These are phyloP conservation scores for Dalechampia spathulata DNA, from an alignment of 441 rosid genomes.

Conservation along the genomic window DNA sequence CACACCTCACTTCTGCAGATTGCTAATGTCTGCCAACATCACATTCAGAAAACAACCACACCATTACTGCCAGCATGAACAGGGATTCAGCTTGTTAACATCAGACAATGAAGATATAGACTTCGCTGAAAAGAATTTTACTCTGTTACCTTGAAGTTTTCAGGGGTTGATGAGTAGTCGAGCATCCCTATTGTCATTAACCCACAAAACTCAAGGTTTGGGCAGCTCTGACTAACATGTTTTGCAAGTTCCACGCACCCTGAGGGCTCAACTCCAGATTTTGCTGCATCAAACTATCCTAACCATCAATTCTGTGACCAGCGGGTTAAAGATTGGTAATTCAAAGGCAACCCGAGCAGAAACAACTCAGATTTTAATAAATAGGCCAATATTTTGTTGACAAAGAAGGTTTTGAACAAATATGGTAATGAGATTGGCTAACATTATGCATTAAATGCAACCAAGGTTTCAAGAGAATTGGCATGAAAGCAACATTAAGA, in stretches of 20 bases:
- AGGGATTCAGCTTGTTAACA: no score
- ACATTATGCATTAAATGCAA: no score
- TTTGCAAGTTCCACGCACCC: constrained; percentile 73
- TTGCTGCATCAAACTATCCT: constrained; percentile 46
- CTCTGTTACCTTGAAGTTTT: constrained; percentile 74
- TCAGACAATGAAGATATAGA: not conserved
- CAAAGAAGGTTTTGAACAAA: no score
- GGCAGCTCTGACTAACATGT: constrained; percentile 56
- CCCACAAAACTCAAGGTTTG: constrained; percentile 76
- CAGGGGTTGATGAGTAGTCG: constrained; percentile 91
- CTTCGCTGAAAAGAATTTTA: not conserved
- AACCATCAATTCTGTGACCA: not conserved
- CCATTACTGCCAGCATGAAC: no score
- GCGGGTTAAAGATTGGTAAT: not conserved
- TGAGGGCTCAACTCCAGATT: constrained; percentile 86
- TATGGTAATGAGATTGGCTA: no score
- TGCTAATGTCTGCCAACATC: constrained; percentile 54
- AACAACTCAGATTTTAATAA: not conserved
- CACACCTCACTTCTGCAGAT: constrained; percentile 88
- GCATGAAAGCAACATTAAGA: no score
- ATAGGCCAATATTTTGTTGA: no score
- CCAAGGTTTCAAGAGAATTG: no score
- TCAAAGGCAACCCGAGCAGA: not conserved
- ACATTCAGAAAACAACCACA: no score
- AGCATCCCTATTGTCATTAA: constrained; percentile 96